Evolutionary conservation across 139 green algal species (phyloP), one percentile per base, ranked within the genome.

Genomic region (Diplosphaera chodatii): DNA sequence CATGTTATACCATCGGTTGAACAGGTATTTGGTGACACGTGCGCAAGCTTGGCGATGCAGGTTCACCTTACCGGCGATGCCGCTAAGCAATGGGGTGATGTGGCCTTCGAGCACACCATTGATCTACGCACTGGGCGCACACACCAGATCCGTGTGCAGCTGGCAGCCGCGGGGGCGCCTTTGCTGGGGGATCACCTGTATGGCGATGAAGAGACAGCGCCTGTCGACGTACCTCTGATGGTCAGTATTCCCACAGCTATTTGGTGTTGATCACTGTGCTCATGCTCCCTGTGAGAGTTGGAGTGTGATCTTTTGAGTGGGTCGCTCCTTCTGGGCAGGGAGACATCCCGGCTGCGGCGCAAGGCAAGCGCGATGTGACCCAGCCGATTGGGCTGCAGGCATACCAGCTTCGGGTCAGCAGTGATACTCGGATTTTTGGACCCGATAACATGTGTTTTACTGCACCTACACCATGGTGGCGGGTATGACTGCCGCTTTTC

Each of bases 71-170:
- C 48, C 0, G 32, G 27, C 13, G 34, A 40, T 1, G 78, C 76
- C 4, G 69, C 67, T n/a, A 48, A 28, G 64, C 40, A 69, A 34
- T 85, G 74, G 77, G 78, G 80, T 21, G n/a, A 29, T 15, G 13
- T 8, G 6, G 88, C 76, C 0, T 83, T 77, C 40, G 90, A 96
- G 79, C 66, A 73, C 64, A 40, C 76, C 0, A 72, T 96, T 3
- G 66, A 83, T 71, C 82, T 96, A 28, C 59, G 88, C 15, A 96
- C 91, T 0, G 91, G 91, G 13, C 76, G 88, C 23, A 96, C 91
- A 23, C 91, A 96, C 63, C 87, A 96, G 80, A 91, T 96, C 31
- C 70, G 90, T 5, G 88, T 81, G 22, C 90, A 96, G 77, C 74
- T 96, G 75, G 85, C 85, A 18, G 83, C 85, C 27, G 56, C 74